A percentile compares a stretch with the other conserved stretches of the same genome.
These are phyloP conservation scores for Exophiala sp. DNA, from an alignment of 2,329 filamentous ascomycete genomes.

Conservation along the genomic window DNA sequence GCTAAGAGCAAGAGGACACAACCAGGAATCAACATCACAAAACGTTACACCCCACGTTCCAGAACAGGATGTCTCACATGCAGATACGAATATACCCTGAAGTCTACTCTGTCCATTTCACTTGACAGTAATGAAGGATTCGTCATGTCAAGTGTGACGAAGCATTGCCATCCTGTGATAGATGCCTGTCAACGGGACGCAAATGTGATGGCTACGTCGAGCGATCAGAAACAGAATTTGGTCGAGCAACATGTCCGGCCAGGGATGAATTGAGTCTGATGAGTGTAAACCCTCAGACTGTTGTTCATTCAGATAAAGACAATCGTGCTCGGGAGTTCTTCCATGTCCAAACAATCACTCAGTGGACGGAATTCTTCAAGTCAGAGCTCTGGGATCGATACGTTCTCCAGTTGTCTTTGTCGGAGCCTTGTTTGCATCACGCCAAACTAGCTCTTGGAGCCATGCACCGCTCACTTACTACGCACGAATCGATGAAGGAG, in stretches of 20 bases:
- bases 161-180: constrained; percentile 21
- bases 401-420: neutral
- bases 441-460: neutral
- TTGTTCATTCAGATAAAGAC: no score
- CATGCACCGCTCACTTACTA: neutral
- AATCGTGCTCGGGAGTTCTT: neutral
- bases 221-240: neutral
- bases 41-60: no score
- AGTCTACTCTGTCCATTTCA: neutral
- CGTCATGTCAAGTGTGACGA: constrained; percentile 28
- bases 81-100: neutral
- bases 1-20: no score
- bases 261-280: neutral
- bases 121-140: neutral
- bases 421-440: neutral
- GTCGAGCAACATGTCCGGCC: neutral
- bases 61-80: neutral
- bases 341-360: neutral
- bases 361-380: neutral
- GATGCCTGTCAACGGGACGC: constrained; percentile 24
- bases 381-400: neutral
- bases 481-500: neutral
- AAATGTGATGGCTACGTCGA: constrained; percentile 21
- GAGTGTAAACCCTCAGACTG: neutral
- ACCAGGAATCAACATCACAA: no score